Conservation (phyloP, 2,329 filamentous ascomycete species). For the Zasmidium angulare region DNA sequence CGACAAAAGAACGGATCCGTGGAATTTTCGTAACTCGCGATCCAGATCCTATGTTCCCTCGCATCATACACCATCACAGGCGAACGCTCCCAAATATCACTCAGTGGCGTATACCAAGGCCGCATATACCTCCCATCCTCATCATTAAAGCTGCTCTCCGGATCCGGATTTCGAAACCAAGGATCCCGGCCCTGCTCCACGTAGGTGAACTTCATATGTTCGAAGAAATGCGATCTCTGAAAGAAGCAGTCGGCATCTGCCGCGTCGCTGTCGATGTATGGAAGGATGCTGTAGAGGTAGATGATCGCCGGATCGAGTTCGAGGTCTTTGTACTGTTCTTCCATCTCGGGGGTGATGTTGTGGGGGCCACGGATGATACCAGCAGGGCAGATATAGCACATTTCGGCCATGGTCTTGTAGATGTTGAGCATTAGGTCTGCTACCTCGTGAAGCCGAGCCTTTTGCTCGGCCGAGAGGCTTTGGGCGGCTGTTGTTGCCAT, state of each 20-base stretch:
- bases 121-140: slow-evolving; percentile 12
- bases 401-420: slow-evolving; percentile 15
- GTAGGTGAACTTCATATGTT: background rate
- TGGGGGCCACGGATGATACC: slow-evolving; percentile 17
- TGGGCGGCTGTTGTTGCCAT: too few species aligned
- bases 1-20: slow-evolving; percentile 7
- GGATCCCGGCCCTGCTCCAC: background rate
- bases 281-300: slow-evolving; percentile 17
- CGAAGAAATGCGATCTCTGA: slow-evolving; percentile 7
- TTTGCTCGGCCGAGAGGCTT: background rate
- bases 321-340: slow-evolving; percentile 1
- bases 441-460: slow-evolving; percentile 13
- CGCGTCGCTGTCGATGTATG: slow-evolving; percentile 7
- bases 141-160: slow-evolving; percentile 2
- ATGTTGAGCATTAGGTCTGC: slow-evolving; percentile 15
- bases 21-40: slow-evolving; percentile 4
- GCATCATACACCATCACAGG: slow-evolving; percentile 15
- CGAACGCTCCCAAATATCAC: slow-evolving; percentile 6
- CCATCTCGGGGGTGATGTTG: background rate
- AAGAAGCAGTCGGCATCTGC: slow-evolving; percentile 10
- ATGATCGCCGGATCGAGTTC: slow-evolving; percentile 15
- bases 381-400: slow-evolving; percentile 11
- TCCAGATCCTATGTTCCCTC: slow-evolving; percentile 12
- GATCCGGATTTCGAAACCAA: slow-evolving; percentile 6
- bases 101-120: slow-evolving; percentile 13